A percentile compares a stretch with the other conserved stretches of the same genome.
Conservation (phyloP, 257 asterid genomes). For the Nicotiana knightiana region DNA sequence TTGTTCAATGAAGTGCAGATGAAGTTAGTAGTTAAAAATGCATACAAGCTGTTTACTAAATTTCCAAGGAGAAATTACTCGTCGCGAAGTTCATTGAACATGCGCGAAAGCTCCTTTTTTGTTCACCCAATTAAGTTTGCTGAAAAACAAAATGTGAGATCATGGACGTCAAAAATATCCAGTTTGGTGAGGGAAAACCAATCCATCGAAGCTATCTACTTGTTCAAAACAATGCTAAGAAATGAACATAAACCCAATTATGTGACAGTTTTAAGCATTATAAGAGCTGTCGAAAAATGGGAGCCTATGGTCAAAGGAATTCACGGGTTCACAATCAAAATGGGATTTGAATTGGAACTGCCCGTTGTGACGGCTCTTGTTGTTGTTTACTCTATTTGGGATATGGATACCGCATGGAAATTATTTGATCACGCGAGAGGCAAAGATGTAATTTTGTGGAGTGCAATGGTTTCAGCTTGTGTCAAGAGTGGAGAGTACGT, state of each 20-base stretch:
- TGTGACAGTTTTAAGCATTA: constrained; percentile 49
- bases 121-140: constrained; percentile 28
- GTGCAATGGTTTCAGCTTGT: constrained; percentile 64
- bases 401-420: constrained; percentile 34
- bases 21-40: constrained; percentile 5
- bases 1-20: too few species aligned
- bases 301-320: constrained; percentile 27
- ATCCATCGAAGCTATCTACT: constrained; percentile 45
- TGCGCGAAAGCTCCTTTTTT: constrained; percentile 10
- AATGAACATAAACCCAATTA: constrained; percentile 41
- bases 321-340: constrained; percentile 52
- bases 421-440: constrained; percentile 31
- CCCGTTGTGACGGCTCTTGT: constrained; percentile 59
- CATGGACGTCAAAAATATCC: constrained; percentile 59
- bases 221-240: constrained; percentile 60
- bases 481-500: constrained; percentile 38
- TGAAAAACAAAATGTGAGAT: constrained; percentile 31
- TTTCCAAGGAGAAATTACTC: constrained; percentile 32
- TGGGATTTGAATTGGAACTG: constrained; percentile 46
- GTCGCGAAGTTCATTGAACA: constrained; percentile 7
- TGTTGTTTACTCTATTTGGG: constrained; percentile 60
- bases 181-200: constrained; percentile 43
- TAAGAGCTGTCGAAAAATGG: constrained; percentile 38
- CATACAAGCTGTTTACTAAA: constrained; percentile 54
- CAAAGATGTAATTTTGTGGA: constrained; percentile 62